phyloP scores from a whole-genome alignment of 139 green algal genomes.

The Picochlorum sp. region DNA sequence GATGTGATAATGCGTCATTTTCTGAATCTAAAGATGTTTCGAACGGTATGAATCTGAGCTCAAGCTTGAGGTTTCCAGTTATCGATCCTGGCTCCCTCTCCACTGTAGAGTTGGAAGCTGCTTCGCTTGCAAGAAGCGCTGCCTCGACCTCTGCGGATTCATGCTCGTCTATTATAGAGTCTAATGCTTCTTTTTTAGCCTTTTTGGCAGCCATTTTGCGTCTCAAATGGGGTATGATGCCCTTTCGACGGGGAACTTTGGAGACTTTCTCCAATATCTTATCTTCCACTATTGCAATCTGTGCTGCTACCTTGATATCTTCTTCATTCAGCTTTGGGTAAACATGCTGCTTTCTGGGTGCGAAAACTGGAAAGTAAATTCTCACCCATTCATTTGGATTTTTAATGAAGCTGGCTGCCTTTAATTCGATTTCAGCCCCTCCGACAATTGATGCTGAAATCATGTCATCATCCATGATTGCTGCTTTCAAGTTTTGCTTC shows the following conservation, averaged over 20 bases:
- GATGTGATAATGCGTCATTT: neutral
- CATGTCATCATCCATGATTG: conserved; percentile 29
- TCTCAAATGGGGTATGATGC: neutral
- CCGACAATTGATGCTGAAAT: conserved; percentile 5
- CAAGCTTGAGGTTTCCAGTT: conserved; percentile 1
- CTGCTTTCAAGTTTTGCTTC: conserved; percentile 37
- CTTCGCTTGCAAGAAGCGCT: neutral
- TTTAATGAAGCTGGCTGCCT: neutral
- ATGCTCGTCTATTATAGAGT: no score
- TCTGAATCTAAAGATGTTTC: neutral
- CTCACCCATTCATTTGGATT: neutral
- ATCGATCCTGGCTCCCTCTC: neutral
- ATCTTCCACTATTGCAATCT: neutral
- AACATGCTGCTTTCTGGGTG: neutral
- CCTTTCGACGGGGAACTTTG: neutral
- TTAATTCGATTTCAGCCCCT: conserved; percentile 1
- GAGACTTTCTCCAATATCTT: neutral
- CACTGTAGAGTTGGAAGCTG: neutral
- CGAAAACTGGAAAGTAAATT: conserved; percentile 3
- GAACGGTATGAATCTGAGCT: conserved; percentile 17
- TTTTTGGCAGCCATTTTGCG: conserved; percentile 2
- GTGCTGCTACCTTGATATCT: neutral
- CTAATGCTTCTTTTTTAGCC: neutral
- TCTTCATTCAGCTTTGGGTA: neutral
- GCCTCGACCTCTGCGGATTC: neutral